Evolutionary conservation across 768 basidiomycete genomes (phyloP), one percentile per base, ranked within the genome.

Genomic region (Collybia sordida): DNA sequence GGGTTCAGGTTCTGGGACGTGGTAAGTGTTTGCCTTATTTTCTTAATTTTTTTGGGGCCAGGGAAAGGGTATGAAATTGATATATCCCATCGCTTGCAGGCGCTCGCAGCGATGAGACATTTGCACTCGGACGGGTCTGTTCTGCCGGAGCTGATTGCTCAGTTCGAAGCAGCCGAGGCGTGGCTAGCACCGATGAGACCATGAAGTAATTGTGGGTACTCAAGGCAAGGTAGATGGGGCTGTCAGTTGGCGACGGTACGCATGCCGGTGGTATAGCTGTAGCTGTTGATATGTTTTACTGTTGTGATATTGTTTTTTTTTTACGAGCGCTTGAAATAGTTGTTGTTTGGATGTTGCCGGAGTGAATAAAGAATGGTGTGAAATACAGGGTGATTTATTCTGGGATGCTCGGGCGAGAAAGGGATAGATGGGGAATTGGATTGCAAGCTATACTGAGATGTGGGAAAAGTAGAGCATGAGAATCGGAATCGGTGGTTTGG

Each of bases 1-100:
- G 96, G 96, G 5, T 98, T 99, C 78, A 78, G 96, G 62, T 99
- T 98, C 78, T 99, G 96, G 96, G 93, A 98, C 66, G 80, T 95
- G 69, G 95, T 97, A 64, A 72, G 93, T 82, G n/a, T 4, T 7
- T 31, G 31, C 14, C 48, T 43, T 50, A 41, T 47, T 47, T 19
- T 38, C 49, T 47, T 53, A 42, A 46, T 43, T 18, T 50, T 58
- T 43, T 49, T 43, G 38, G 36, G 28, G 35, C 18, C 22, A 15
- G 28, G 27, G 12, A 21, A 34, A 42, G 28, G 6, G 41, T 39
- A 35, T 45, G 23, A 47, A 51, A 47, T 51, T 31, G 35, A 41
- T 19, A 24, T 25, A n/a, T n/a, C n/a, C n/a, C 58, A 39, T 42
- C 50, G 35, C 21, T 50, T 60, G 47, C 72, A 91, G 88, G 82